Base-by-base conservation (phyloP, 805 yeast genomes). In the Ogataea trehaloabstinens region DNA sequence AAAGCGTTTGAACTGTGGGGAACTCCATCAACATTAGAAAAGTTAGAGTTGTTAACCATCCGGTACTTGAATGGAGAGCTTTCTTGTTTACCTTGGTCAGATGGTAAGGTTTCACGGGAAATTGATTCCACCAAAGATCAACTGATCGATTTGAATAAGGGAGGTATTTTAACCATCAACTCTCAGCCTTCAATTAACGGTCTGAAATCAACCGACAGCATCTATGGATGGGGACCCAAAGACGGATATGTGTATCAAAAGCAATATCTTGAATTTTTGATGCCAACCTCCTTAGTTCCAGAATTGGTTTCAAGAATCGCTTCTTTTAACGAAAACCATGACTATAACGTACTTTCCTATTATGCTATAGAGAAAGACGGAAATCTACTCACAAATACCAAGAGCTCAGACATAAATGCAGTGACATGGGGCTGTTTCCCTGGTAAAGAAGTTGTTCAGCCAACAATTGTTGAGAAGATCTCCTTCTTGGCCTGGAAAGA, bases 351-450 rank as follows among this genome's bases (percentile, higher is more conserved):
- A 31, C 68, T 90, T 51, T 81, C 95, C 3, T 91, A 78, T 64
- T 90, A 88, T 57, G 82, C 90, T 4, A 88, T 86, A 20, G 70
- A 71, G 51, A 76, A 75, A 52, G 56, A 66, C 24, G 74, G 78
- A 2, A 78, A 77, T 29, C 67, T 89, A 38, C 46, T 59, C 15
- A 77, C 95, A 35, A 90, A 90, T 61, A 79, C 74, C 18, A 80
- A 76, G 31, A 53, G 41, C 20, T 86, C 81, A 25, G 84, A 80
- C 45, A 89, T 95, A 47, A 90, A 87, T 57, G 96, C 98, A 6
- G 97, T 91, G 40, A 91, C 98, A 15, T 91, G 98, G 98, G 98
- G 98, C 47, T 88, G 90, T 39, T 89, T 87, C 78, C 97, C 98
- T 19, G 96, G 96, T 27, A 84, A 83, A 56, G 97, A 91, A 66